These are phyloP conservation scores for Eucalyptus curtisii DNA, from an alignment of 345 rosid species.

Conservation along the genomic window DNA sequence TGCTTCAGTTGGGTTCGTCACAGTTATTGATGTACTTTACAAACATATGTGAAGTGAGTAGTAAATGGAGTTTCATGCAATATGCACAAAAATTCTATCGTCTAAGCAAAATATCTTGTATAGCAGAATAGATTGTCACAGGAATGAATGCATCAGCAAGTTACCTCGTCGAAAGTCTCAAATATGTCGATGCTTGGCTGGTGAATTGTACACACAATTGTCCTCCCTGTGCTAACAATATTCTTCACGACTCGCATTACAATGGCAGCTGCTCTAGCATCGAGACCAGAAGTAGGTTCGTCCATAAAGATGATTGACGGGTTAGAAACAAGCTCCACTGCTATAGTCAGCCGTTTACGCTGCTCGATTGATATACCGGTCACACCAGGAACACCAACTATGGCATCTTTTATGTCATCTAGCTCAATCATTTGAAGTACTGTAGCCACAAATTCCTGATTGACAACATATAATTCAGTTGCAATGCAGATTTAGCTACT, in stretches of 20 bases:
- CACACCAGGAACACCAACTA: slow-evolving; percentile 2
- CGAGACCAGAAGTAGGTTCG: slow-evolving; percentile 2
- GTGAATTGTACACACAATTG: slow-evolving; percentile 6
- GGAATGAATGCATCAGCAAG: background rate
- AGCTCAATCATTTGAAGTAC: slow-evolving; percentile 3
- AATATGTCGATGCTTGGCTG: slow-evolving; percentile 6
- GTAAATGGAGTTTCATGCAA: background rate
- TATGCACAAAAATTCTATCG: background rate
- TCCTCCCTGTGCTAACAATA: slow-evolving; percentile 3
- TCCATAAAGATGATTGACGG: slow-evolving; percentile 7
- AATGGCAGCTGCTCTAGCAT: slow-evolving; percentile 2
- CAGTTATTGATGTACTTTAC: background rate
- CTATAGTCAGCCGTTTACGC: slow-evolving; percentile 4
- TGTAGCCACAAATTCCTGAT: background rate
- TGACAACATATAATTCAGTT: background rate
- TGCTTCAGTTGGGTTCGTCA: background rate
- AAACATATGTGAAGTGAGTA: background rate
- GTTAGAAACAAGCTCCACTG: slow-evolving; percentile 2
- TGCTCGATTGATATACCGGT: slow-evolving; percentile 1
- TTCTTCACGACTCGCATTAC: slow-evolving; percentile 3
- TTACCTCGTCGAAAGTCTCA: slow-evolving; percentile 19
- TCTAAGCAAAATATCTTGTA: background rate
- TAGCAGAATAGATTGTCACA: background rate
- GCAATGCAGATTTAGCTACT: background rate
- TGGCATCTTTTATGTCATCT: background rate